Conservation (phyloP, 164 flowering plant genomes). For the Saururus chinensis region DNA sequence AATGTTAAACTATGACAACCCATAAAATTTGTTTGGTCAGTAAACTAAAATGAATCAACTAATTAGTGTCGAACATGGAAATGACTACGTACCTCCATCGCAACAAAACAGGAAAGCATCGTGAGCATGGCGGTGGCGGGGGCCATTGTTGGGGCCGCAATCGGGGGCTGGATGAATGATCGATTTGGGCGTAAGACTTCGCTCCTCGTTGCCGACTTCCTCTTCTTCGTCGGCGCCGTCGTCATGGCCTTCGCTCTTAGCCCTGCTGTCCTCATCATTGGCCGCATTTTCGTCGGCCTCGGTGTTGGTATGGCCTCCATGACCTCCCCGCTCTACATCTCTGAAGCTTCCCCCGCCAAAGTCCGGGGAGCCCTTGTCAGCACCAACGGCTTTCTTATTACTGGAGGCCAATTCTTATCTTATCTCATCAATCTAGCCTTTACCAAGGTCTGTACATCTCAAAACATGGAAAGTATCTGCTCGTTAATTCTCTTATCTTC, state of each 20-base stretch:
- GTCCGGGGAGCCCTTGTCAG: conserved; percentile 60
- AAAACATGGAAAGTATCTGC: neutral
- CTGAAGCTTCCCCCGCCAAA: conserved; percentile 56
- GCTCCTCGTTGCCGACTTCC: conserved; percentile 40
- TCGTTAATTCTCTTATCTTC: too few relatives aligned
- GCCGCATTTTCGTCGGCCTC: conserved; percentile 46
- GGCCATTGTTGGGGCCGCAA: conserved; percentile 59
- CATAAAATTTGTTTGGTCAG: too few relatives aligned
- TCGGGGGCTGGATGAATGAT: conserved; percentile 58
- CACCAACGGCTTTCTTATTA: conserved; percentile 55
- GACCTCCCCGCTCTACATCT: conserved; percentile 60
- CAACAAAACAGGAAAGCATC: conserved; percentile 33
- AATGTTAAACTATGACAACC: too few relatives aligned
- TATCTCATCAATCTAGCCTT: conserved; percentile 63
- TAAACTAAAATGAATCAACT: too few relatives aligned
- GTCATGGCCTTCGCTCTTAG: conserved; percentile 49
- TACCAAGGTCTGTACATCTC: conserved; percentile 28
- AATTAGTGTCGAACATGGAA: too few relatives aligned
- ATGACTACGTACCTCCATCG: too few relatives aligned
- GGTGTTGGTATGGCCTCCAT: conserved; percentile 73
- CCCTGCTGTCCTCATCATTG: conserved; percentile 38
- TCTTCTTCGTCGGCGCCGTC: conserved; percentile 51
- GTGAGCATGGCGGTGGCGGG: conserved; percentile 69
- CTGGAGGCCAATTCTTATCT: conserved; percentile 74
- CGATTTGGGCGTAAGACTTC: conserved; percentile 32